These are phyloP conservation scores for Jasminum sambac DNA, from an alignment of 257 asterid genomes.

Conservation along the genomic window DNA sequence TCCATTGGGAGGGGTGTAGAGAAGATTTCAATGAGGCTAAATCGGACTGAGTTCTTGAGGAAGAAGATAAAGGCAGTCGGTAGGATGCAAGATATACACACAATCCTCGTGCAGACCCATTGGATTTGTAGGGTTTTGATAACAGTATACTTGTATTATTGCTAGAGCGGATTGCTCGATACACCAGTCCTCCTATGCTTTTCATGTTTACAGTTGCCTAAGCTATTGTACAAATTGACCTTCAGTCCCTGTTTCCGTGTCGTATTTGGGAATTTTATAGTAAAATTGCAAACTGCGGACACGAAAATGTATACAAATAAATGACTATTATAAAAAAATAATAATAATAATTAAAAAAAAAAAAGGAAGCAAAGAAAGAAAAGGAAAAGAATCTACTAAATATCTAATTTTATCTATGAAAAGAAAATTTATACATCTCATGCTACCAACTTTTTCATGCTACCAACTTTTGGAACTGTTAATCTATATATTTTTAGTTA, in stretches of 20 bases:
- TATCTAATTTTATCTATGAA: no score
- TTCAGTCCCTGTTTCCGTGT: neutral
- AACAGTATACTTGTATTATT: constrained; percentile 35
- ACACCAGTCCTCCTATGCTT: constrained; percentile 40
- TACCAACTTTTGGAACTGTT: no score
- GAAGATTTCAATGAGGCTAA: constrained; percentile 35
- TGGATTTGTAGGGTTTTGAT: constrained; percentile 32
- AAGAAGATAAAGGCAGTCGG: constrained; percentile 39
- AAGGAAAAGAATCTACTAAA: no score
- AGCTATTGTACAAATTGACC: neutral
- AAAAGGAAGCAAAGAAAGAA: no score
- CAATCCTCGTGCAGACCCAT: constrained; percentile 21
- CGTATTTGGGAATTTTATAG: neutral
- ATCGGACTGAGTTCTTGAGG: constrained; percentile 19
- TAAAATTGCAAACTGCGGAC: neutral
- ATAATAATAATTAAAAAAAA: no score
- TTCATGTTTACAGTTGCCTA: constrained; percentile 35
- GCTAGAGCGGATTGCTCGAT: constrained; percentile 40
- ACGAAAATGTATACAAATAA: neutral
- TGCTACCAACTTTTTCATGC: no score
- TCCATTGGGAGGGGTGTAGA: constrained; percentile 30
- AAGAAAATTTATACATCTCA: no score
- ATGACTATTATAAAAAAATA: no score
- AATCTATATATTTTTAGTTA: no score
- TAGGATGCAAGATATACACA: constrained; percentile 16